Evolutionary conservation across 305 asterid species (phyloP), one percentile per base, ranked within the genome.

Genomic region (Fraxinus xanthoxyloides): DNA sequence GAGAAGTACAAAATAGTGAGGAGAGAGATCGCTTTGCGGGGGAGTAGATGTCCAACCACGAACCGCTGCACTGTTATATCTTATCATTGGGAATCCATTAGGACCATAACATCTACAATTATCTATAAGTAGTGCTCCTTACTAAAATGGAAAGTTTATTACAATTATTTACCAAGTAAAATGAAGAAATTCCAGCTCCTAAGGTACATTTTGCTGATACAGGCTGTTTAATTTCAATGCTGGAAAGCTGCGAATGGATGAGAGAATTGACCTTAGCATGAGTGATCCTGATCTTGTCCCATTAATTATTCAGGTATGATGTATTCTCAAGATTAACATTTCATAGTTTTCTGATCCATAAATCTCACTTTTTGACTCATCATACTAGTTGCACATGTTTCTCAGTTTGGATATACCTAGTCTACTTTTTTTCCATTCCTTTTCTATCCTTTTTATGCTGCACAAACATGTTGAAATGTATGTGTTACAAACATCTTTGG

Each of bases 201-300:
- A 32, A 24, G 35, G 79, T 79, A 35, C 61, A 69, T 80, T 56
- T 81, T 81, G 65, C 73, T 48, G 34, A 67, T 90, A 81, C 95
- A 97, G 99, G 91, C 89, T 97, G 77, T 92, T 95, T 90, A 94
- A 94, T 83, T 93, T 85, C 85, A 93, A 92, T 85, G 88, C 90
- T 78, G 97, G 96, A 84, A 94, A 90, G 89, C 82, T 92, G 90
- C 89, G 95, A 38, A 97, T 97, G 97, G 98, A 97, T 91, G 96
- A 93, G 80, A 90, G 98, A 70, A 88, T 94, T 77, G 94, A 92
- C 89, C 92, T 94, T 84, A 90, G 99, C 92, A 97, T 94, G 99
- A 92, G 98, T 84, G 99, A 94, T 86, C 91, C 96, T 54, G 99
- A 94, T 90, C 97, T 97, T 61, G 97, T 97, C 81, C 98, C 98